Base-by-base conservation (phyloP, 73 alveolate genomes). In the Paramecium biaurelia region DNA sequence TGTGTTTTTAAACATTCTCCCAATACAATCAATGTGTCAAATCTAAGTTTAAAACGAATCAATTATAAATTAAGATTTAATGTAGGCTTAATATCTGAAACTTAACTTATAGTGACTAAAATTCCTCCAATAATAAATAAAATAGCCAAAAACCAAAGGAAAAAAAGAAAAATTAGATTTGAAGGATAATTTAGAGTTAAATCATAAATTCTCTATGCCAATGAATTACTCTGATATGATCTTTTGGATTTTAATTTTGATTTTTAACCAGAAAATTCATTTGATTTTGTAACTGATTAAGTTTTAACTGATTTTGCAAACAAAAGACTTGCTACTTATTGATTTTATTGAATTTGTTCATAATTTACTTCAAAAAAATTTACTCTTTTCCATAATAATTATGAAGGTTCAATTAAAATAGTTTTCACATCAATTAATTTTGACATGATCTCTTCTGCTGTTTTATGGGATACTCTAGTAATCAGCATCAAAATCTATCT, bases 141-240 rank as follows among this genome's bases (percentile, higher is more conserved):
- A 23, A 79, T 45, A 4, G 90, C 74, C 5, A 79, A 10, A 38
- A 79, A 45, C 90, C 90, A 79, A 5, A 43, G 45, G 24, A 79
- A 43, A 24, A 79, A 42, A 5, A 79, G 45, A 23, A 45, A 38
- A 4, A 79, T 23, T 10, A 23, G 47, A 23, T 79, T 79, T 20
- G 56, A 23, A 79, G 70, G 37, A 45, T 79, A 23, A 11, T 49
- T 43, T 42, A 79, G n/a, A 9, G 70, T 79, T 26, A 79, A 20
- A 79, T 79, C 90, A 79, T 79, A 79, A 18, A 79, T 79, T 41
- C 90, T n/a, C 15, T 79, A 79, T 4, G 90, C 90, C 23, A 79
- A 79, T 1, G 90, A 79, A 26, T 45, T 79, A 26, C 90, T 79
- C 47, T 79, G 43, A 20, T 43, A 79, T 43, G 45, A 43, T 24